Evolutionary conservation across 2,329 filamentous ascomycete species (phyloP).

Genomic region (Arthrobotrys iridis): DNA sequence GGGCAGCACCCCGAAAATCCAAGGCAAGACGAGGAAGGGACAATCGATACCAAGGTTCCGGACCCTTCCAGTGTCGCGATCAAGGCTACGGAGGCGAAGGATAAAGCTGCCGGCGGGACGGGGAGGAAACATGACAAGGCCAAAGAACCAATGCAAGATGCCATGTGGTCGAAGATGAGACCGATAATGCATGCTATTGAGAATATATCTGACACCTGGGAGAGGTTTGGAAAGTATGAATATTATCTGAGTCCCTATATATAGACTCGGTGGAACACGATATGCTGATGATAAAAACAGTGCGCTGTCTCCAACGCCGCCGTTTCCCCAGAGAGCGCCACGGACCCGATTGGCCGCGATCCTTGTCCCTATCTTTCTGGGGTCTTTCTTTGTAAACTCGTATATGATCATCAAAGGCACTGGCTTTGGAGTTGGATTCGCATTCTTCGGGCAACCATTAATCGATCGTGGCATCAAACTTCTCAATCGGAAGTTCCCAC

Average conservation of each 20-base stretch:
- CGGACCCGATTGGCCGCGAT: constrained; percentile 68
- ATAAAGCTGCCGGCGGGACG: constrained; percentile 66
- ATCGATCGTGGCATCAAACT: constrained; percentile 70
- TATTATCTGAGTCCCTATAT: background rate
- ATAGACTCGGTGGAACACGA: background rate
- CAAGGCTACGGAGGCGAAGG: constrained; percentile 67
- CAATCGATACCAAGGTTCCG: constrained; percentile 68
- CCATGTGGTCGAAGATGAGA: constrained; percentile 79
- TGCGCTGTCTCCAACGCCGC: constrained; percentile 71
- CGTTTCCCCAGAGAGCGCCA: constrained; percentile 69
- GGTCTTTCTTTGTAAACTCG: constrained; percentile 68
- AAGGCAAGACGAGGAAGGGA: constrained; percentile 61
- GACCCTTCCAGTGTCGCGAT: constrained; percentile 70
- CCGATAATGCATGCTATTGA: constrained; percentile 75
- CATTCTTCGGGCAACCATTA: constrained; percentile 82
- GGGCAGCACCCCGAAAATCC: constrained; percentile 77
- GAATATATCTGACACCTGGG: constrained; percentile 71
- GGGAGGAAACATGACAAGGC: constrained; percentile 68
- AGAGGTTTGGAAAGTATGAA: constrained; percentile 69
- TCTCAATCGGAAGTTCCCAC: constrained; percentile 67
- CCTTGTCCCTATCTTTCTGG: constrained; percentile 66
- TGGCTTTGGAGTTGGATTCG: constrained; percentile 75
- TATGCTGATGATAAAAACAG: constrained; percentile 59
- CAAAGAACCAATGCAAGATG: constrained; percentile 78
- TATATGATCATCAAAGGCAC: constrained; percentile 73